Base-by-base conservation (phyloP, 331 rosid species). In the Ulmus americana region DNA sequence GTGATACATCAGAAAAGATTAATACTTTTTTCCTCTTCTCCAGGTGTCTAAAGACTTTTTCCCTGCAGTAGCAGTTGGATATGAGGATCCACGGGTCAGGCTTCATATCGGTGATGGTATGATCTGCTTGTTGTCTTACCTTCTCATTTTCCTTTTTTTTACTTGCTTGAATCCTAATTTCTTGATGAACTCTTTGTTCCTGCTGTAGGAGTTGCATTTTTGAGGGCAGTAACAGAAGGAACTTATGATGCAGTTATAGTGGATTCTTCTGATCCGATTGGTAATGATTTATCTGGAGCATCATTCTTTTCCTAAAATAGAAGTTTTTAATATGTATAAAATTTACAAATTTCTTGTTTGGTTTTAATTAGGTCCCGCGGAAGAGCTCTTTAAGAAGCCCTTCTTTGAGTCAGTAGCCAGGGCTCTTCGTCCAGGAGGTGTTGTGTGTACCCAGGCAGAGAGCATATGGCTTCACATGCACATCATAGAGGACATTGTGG, bases 381-480 rank as follows among this genome's bases (percentile, higher is more conserved):
- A 94, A 83, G 99, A 94, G 82, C 96, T 94, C 70, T 94, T 94
- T 10, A 91, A 94, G 81, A 90, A 90, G 82, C 99, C 99, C 0
- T 94, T 94, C 60, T 94, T 90, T 16, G 76, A 67, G 59, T 84
- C 85, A 0, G 87, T 94, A 58, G 90, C 97, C 8, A 86, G 18
- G 58, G 97, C 99, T 79, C 97, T 94, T 74, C 95, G 95, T 64
- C 95, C 97, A 1, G 99, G 99, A 71, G 99, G 99, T 39, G 99
- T 85, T 45, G 84, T 90, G 77, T 85, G 97, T 59, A 94, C 97
- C 45, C 99, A 94, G 71, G 99, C 99, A 9, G 99, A 94, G 85
- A 94, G 99, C 64, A 90, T 90, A 69, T 94, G 99, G 99, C 99
- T 94, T 74, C 99, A 94, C 68, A 94, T 90, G 96, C 82, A 90